Base-by-base conservation (phyloP, 2,329 filamentous ascomycete genomes). In the Botrytis porri region DNA sequence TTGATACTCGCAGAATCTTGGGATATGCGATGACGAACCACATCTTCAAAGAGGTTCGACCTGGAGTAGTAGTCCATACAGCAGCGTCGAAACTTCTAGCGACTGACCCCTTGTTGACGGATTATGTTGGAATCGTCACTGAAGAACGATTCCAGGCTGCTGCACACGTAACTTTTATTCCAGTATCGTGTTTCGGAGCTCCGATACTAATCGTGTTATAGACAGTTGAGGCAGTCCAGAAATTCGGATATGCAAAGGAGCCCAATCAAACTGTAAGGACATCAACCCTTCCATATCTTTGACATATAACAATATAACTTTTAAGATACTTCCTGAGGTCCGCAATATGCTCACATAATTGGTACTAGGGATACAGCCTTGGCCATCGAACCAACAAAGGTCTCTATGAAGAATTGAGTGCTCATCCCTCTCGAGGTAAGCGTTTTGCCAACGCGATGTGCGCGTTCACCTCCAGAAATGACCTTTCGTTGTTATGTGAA, bases 11-110 rank as follows among this genome's bases (percentile, higher is more conserved):
- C 10, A 85, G 87, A 57, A 80, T 87, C 8, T 79, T 88, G 35
- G 86, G 88, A 12, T 84, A 89, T 78, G 87, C 85, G 57, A 89
- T 89, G 84, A 89, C 87, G 20, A 87, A 85, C 75, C 82, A 83
- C 14, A 83, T 90, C 73, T 89, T 90, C 80, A 77, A 81, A 62
- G 88, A 90, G 76, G 84, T 85, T 0, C 79, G 79, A 5, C 84
- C 86, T 0, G 85, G 86, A 1, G 74, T 83, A 2, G 84, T 90
- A 74, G 85, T 84, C 8, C 89, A 90, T 78, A 89, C 86, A 3
- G 85, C 87, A 0, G 83, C 84, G 1, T 89, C 87, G 0, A 84
- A 83, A 7, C 79, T 86, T 7, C 82, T 90, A 0, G 85, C 84
- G 16, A 82, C 85, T 67, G 84, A 89, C 76, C 75, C 77, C 3